These are phyloP conservation scores for Saccharomycopsis oosterbeekiorum DNA, from an alignment of 805 yeast species.

Conservation along the genomic window DNA sequence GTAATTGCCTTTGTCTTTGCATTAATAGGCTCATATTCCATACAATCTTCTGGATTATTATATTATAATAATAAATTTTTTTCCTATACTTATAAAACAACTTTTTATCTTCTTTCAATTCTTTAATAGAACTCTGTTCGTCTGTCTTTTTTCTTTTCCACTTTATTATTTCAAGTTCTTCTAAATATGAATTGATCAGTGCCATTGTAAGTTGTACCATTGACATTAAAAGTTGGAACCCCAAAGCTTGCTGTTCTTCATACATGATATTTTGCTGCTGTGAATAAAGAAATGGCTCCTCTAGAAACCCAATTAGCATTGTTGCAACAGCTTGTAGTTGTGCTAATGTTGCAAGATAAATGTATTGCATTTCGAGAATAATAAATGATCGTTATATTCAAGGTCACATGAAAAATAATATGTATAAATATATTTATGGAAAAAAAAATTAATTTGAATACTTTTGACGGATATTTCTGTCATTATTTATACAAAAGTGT, in stretches of 20 bases:
- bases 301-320: background rate
- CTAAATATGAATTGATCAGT: background rate
- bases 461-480: no score
- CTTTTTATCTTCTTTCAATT: background rate
- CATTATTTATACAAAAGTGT: no score
- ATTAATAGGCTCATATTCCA: no score
- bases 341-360: background rate
- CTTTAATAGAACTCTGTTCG: background rate
- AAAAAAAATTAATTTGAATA: no score
- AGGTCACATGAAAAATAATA: no score
- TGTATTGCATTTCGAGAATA: background rate
- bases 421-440: no score
- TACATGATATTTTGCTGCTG: background rate
- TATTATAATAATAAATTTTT: no score
- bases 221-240: background rate
- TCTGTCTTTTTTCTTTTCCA: background rate
- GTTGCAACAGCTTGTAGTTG: background rate
- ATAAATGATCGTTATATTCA: no score
- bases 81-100: background rate
- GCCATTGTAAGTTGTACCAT: background rate
- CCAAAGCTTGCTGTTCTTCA: background rate
- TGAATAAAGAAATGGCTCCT: background rate
- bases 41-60: background rate
- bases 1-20: background rate
- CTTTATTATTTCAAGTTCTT: background rate